Evolutionary conservation across 768 basidiomycete species (phyloP).

Genomic region (Dioszegia aurantiaca): DNA sequence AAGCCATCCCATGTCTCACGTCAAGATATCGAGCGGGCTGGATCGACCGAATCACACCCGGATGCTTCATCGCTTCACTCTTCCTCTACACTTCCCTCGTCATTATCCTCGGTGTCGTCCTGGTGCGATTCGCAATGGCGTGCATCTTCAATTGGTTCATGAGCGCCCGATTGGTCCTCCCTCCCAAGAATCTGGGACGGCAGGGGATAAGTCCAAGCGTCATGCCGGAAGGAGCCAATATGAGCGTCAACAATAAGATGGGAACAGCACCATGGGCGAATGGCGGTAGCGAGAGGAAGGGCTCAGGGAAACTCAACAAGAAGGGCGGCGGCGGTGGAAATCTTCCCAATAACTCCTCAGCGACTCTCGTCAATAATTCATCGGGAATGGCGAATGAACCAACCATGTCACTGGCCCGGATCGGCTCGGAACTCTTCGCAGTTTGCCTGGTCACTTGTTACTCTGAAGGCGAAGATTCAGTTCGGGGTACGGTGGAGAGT

Average conservation of each 20-base stretch:
- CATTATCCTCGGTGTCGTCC: slow-evolving; percentile 83
- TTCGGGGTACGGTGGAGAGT: slow-evolving; percentile 87
- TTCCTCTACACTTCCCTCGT: slow-evolving; percentile 86
- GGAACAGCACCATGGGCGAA: slow-evolving; percentile 94
- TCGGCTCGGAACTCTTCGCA: slow-evolving; percentile 91
- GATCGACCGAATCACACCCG: slow-evolving; percentile 94
- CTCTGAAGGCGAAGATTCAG: slow-evolving; percentile 89
- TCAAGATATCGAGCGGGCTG: slow-evolving; percentile 87
- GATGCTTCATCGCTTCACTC: slow-evolving; percentile 85
- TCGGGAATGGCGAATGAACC: slow-evolving; percentile 51
- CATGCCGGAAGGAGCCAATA: slow-evolving; percentile 91
- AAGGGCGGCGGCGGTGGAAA: slow-evolving; percentile 13
- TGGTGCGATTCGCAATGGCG: slow-evolving; percentile 93
- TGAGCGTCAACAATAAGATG: slow-evolving; percentile 82
- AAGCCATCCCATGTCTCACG: slow-evolving; percentile 73
- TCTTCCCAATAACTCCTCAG: slow-evolving; percentile 25
- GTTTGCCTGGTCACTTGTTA: slow-evolving; percentile 97
- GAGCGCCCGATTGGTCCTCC: slow-evolving; percentile 72
- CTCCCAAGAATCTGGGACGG: slow-evolving; percentile 72
- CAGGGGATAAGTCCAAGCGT: slow-evolving; percentile 91
- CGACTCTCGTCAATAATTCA: slow-evolving; percentile 29
- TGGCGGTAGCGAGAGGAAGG: slow-evolving; percentile 8
- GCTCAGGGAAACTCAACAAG: slow-evolving; percentile 18
- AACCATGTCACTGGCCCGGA: slow-evolving; percentile 78
- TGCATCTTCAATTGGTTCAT: slow-evolving; percentile 96